Evolutionary conservation across 345 rosid genomes (phyloP).

Genomic region (Acer campestre): DNA sequence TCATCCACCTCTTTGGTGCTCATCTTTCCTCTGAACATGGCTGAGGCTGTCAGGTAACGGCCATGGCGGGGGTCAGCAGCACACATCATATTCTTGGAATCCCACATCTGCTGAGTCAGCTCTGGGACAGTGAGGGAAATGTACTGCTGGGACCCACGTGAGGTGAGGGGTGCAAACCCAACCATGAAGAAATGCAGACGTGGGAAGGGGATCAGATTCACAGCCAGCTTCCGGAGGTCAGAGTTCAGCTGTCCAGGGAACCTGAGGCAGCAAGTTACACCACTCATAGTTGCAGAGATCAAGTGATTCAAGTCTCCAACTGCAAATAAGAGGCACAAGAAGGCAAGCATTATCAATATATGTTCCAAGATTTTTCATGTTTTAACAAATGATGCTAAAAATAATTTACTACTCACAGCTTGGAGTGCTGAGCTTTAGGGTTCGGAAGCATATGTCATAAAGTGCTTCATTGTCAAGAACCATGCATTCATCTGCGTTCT

Average conservation of each 20-base stretch:
- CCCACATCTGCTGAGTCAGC: slow-evolving; percentile 89
- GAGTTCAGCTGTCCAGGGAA: slow-evolving; percentile 99
- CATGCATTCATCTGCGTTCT: slow-evolving; percentile 98
- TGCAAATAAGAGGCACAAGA: slow-evolving; percentile 31
- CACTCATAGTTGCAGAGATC: slow-evolving; percentile 96
- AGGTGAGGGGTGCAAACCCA: slow-evolving; percentile 83
- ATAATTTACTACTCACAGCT: slow-evolving; percentile 64
- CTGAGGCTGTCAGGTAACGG: slow-evolving; percentile 95
- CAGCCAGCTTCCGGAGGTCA: slow-evolving; percentile 90
- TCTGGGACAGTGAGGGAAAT: slow-evolving; percentile 65
- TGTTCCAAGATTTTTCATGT: neutral
- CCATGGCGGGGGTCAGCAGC: slow-evolving; percentile 99
- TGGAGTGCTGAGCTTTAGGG: slow-evolving; percentile 95
- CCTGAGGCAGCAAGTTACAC: slow-evolving; percentile 94
- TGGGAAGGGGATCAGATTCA: slow-evolving; percentile 93
- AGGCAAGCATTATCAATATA: neutral
- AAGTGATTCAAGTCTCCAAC: slow-evolving; percentile 97
- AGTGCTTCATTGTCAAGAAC: slow-evolving; percentile 98
- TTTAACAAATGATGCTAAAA: neutral
- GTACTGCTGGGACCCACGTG: slow-evolving; percentile 66
- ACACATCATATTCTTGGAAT: slow-evolving; percentile 98
- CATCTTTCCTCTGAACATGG: slow-evolving; percentile 98
- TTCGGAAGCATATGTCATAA: slow-evolving; percentile 96
- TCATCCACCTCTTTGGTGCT: slow-evolving; percentile 98
- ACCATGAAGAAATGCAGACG: slow-evolving; percentile 99